Evolutionary conservation across 73 alveolate species (phyloP).

Genomic region (Paramecium octaurelia): DNA sequence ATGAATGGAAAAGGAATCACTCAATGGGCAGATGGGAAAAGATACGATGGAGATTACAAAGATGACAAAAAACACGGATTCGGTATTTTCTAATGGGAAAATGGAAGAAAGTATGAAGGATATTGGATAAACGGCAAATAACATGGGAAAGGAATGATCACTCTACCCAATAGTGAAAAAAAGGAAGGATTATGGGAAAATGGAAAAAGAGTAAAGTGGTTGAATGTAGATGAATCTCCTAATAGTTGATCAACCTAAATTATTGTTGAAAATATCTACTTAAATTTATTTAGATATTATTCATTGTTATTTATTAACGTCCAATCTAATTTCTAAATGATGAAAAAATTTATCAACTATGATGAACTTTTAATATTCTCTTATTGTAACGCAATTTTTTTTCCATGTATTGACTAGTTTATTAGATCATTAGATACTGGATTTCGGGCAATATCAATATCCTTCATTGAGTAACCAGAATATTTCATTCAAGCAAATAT

Average conservation of each 20-base stretch:
- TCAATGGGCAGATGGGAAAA: slow-evolving; percentile 61
- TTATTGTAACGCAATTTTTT: no score
- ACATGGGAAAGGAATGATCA: slow-evolving; percentile 55
- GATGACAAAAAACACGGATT: slow-evolving; percentile 62
- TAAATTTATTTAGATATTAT: background rate
- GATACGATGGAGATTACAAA: slow-evolving; percentile 60
- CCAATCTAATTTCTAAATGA: no score
- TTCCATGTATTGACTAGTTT: no score
- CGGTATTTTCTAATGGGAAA: slow-evolving; percentile 62
- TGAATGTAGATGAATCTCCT: background rate
- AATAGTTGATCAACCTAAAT: background rate
- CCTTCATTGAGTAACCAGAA: no score
- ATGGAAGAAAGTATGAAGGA: slow-evolving; percentile 63
- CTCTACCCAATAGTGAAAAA: background rate
- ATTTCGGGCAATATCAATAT: no score
- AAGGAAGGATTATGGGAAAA: slow-evolving; percentile 52
- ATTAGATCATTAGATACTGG: no score
- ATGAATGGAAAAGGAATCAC: slow-evolving; percentile 62
- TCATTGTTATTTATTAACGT: background rate
- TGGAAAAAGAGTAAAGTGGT: slow-evolving; percentile 47
- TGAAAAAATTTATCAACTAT: no score
- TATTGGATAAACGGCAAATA: slow-evolving; percentile 57
- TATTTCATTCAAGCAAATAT: no score
- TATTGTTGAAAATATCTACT: background rate
- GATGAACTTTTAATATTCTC: no score